Conservation (phyloP, 352 stramenopile genomes). For the Phytophthora kernoviae region DNA sequence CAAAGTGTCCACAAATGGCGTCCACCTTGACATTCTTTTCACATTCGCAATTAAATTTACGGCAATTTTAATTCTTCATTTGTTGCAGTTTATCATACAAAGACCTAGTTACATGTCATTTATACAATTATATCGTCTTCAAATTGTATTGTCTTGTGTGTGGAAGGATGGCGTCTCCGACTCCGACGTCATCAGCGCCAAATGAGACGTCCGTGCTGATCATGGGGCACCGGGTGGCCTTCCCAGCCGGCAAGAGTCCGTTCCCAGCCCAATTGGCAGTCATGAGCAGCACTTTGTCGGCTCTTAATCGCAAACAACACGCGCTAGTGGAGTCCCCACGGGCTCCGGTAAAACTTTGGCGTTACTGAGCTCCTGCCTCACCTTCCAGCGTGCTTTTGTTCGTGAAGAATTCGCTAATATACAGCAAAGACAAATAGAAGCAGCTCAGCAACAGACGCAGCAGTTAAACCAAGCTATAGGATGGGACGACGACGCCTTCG, state of each 20-base stretch:
- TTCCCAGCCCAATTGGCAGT: conserved; percentile 86
- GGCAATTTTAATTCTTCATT: too few relatives aligned
- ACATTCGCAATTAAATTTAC: too few relatives aligned
- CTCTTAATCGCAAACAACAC: conserved; percentile 76
- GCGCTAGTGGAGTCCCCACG: conserved; percentile 84
- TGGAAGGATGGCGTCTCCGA: too few relatives aligned
- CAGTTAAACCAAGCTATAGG: conserved; percentile 8
- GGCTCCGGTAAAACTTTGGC: conserved; percentile 85
- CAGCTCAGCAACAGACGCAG: conserved; percentile 15
- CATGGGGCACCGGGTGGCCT: conserved; percentile 81
- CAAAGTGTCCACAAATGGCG: too few relatives aligned
- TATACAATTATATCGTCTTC: too few relatives aligned
- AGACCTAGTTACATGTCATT: too few relatives aligned
- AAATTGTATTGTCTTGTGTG: too few relatives aligned
- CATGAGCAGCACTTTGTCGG: conserved; percentile 82
- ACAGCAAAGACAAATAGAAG: conserved; percentile 13
- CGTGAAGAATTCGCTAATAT: conserved; percentile 40
- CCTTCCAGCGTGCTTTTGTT: conserved; percentile 66
- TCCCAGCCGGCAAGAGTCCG: conserved; percentile 71
- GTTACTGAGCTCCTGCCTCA: conserved; percentile 80
- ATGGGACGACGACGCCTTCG: conserved; percentile 38
- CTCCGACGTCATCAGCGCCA: background rate
- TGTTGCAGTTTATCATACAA: too few relatives aligned
- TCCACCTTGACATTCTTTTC: too few relatives aligned
- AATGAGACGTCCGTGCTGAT: conserved; percentile 63